Evolutionary conservation across 2,329 filamentous ascomycete genomes (phyloP), one percentile per base, ranked within the genome.

Genomic region (Fusarium graminum): DNA sequence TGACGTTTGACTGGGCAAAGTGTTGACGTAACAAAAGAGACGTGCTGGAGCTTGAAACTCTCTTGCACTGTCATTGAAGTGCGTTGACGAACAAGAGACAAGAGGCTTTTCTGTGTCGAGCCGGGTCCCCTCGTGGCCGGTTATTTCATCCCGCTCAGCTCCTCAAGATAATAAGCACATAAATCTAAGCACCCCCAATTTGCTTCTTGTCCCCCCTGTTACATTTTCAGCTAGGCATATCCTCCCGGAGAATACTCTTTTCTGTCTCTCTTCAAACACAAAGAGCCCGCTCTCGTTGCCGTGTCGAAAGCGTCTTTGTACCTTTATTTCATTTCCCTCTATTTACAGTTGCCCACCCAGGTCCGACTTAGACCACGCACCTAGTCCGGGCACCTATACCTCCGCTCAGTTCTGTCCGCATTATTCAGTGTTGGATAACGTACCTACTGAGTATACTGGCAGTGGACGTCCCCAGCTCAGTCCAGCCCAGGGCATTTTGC

Each of bases 31-130:
- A 26, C 14, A 16, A 46, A 16, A 22, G 17, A 17, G 19, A 41
- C 6, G 32, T 16, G 32, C 14, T 16, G 32, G 32, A 17, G 34
- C 40, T 57, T 52, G 36, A 40, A 52, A 52, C 40, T 34, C 28
- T 52, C 16, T 32, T 47, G 16, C 17, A 36, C 34, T 36, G 34
- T 9, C 10, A 36, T n/a, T 34, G 14, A 34, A 16, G 32, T n/a
- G 32, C 32, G n/a, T n/a, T n/a, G 32, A n/a, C 34, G n/a, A 39
- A 46, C 16, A 25, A 11, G 13, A 49, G 22, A 58, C 28, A 52
- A 52, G 52, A 63, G 51, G 50, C 59, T 63, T 45, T 25, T 36
- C 25, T 41, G 29, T 38, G 17, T 22, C 56, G 43, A 43, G 54
- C 49, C 54, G 32, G 45, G 40, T 45, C 54, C 32, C 40, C 34